Evolutionary conservation across 305 asterid genomes (phyloP), one percentile per base, ranked within the genome.

Genomic region (Striga hermonthica): DNA sequence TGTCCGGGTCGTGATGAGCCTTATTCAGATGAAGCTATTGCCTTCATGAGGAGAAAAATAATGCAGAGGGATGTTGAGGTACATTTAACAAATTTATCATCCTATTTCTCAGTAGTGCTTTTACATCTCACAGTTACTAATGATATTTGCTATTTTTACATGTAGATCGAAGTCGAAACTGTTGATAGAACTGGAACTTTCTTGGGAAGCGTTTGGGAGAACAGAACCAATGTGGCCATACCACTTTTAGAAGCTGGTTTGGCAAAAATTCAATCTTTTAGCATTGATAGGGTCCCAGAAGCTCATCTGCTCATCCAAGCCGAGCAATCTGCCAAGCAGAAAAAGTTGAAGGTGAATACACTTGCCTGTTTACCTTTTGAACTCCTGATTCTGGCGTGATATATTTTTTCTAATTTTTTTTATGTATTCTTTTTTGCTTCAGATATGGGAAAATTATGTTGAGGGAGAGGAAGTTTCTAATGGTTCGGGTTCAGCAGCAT

Each of bases 61-160:
- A 88, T 94, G 99, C 99, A 94, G 87, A 94, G 97, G 86, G 99
- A 94, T 80, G 96, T 91, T 1, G 99, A 94, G 95, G 99, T 90
- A 84, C 8, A 67, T 9, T 14, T 43, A 15, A 60, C 13, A 22
- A 22, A 68, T 65, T 48, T 67, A 56, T 54, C 54, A 7, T 28
- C 44, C 13, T 53, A 9, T 11, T 74, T 68, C 34, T 66, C 59
- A 10, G 8, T 35, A 50, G 49, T 62, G 62, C 45, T 54, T 55
- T 39, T 73, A 36, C 69, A 45, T 68, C 72, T 69, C 50, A 71
- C 72, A 50, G 36, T 57, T 39, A 15, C 10, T 57, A 37, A 57
- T 57, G 11, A 35, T 35, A 34, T 48, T 14, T 12, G 62, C 57
- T 57, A 47, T 38, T 68, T 52, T 69, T 72, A 52, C 67, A 6